Evolutionary conservation across 306 rosid species (phyloP), one percentile per base, ranked within the genome.

Genomic region (Cicer arietinum): DNA sequence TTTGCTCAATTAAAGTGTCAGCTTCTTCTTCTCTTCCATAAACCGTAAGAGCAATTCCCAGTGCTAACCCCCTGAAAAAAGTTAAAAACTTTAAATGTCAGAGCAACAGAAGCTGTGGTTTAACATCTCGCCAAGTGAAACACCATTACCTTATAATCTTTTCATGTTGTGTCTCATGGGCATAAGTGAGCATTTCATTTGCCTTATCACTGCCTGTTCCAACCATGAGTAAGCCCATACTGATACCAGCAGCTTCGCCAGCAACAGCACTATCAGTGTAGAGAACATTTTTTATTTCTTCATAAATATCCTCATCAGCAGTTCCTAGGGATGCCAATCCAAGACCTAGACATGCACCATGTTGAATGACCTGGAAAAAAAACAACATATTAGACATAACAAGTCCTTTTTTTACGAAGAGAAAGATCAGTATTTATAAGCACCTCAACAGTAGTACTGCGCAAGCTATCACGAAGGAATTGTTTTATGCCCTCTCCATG

Each of bases 21-120:
- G 98, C 98, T 74, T 89, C 98, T 81, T 94, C 98, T 83, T 91
- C 98, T 87, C 98, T 90, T 46, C 98, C 98, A 81, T 94, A 94
- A 17, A 94, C 98, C 0, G 97, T 94, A 74, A 94, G 97, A 66
- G 97, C 98, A 60, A 91, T 94, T 62, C 98, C 98, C 85, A 94
- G 76, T 1, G 97, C 89, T 20, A 94, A 71, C 68, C 98, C 98
- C 85, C 98, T 94, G 89, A 50, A 85, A 85, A 79, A 46, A 69
- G 67, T 57, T 16, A 69, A 52, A 56, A 52, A 20, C 71, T 12
- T 47, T 79, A 69, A 74, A 48, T 8, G 79, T 56, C 69, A 10
- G 66, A 62, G 71, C 25, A 41, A 79, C 61, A 77, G 66, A 82
- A 59, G 51, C 52, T 46, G 25, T 8, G 53, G 53, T 67, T 69